Base-by-base conservation (phyloP, 768 basidiomycete species). In the Podaxis sp. region DNA sequence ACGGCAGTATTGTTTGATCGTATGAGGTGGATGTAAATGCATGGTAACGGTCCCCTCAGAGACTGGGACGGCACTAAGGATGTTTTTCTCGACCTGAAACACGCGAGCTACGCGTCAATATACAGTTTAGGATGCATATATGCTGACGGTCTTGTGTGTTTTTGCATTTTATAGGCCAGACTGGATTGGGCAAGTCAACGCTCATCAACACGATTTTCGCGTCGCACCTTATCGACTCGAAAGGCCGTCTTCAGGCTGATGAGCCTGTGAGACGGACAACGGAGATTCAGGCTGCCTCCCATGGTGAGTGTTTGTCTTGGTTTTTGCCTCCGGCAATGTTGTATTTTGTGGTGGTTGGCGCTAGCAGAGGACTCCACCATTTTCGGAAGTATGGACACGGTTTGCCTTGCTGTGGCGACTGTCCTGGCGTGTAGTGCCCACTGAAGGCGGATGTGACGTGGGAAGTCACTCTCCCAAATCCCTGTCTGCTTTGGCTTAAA, bases 161-260 rank as follows among this genome's bases (percentile, higher is more conserved):
- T 35, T 53, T 35, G 23, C 16, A 1, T 23, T 66, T 42, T 61
- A 44, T 65, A 97, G 95, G 95, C 56, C 96, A 96, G 81, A 98
- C 95, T 55, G 96, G 96, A 63, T 82, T 99, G 48, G 96, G 96
- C 73, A 99, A 99, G 81, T 97, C 95, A 70, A 99, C 96, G 48
- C 81, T 99, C 70, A 93, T 98, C 73, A 98, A 98, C 84, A 98
- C 96, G 51, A 92, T 99, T 74, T 99, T 99, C 72, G 96, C 97
- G 62, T 96, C 95, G 59, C 96, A 98, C 79, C 84, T 99, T 73
- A 90, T 98, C 69, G 95, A 97, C 79, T 92, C 94, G 40, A 98
- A 99, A 82, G 96, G 97, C 37, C 90, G 97, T 27, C 77, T 94
- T 65, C 84, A 89, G 62, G 76, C 93, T 7, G 91, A 95, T 62